Conservation (phyloP, 805 yeast genomes). For the Tetrapisispora arboricola region DNA sequence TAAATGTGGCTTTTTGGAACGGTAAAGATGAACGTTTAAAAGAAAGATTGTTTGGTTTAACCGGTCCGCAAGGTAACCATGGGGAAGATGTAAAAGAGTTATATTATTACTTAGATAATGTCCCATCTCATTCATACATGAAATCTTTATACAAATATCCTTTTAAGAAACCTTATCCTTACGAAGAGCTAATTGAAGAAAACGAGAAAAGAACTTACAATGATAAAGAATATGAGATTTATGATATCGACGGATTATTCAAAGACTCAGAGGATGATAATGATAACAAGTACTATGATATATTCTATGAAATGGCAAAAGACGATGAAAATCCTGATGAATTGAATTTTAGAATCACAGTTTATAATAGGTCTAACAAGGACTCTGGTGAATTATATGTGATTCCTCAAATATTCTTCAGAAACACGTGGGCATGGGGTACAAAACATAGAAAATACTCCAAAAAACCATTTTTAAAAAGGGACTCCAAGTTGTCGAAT, state of each 20-base stretch:
- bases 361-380: constrained; percentile 63
- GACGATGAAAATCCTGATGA: constrained; percentile 73
- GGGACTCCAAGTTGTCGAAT: constrained; percentile 29
- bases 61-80: constrained; percentile 90
- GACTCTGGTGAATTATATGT: constrained; percentile 84
- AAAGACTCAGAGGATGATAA: constrained; percentile 34
- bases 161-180: constrained; percentile 67
- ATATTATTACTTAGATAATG: constrained; percentile 79
- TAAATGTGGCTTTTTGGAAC: constrained; percentile 86
- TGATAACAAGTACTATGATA: constrained; percentile 75
- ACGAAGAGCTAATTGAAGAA: constrained; percentile 58
- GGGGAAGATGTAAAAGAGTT: constrained; percentile 91
- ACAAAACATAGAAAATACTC: constrained; percentile 38
- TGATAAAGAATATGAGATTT: constrained; percentile 70
- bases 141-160: constrained; percentile 89
- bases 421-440: constrained; percentile 90
- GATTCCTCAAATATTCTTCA: constrained; percentile 70
- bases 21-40: constrained; percentile 76
- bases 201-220: constrained; percentile 54
- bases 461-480: constrained; percentile 39
- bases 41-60: constrained; percentile 78
- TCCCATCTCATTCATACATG: constrained; percentile 89
- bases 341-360: constrained; percentile 72
- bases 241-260: constrained; percentile 63
- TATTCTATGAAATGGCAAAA: constrained; percentile 84